Conservation (phyloP, 495 filamentous ascomycete species). For the Sphaerosporella brunnea region DNA sequence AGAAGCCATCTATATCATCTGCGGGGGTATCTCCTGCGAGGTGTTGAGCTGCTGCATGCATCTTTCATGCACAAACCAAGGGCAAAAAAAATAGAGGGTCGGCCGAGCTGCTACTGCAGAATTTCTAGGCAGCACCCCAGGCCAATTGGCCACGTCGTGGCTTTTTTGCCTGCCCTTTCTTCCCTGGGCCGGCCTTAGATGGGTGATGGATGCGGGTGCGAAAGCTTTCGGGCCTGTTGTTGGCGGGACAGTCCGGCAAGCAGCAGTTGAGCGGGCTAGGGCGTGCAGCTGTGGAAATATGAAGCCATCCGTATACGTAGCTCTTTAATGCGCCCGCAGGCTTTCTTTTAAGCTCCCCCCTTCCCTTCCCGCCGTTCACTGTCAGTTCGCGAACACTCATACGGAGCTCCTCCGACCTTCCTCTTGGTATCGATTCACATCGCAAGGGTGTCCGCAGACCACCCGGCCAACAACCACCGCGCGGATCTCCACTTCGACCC, state of each 20-base stretch:
- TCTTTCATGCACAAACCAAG: not conserved
- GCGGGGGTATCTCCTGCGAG: not conserved
- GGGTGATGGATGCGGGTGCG: not conserved
- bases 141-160: not conserved
- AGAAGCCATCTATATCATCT: not conserved
- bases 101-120: not conserved
- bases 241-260: not conserved
- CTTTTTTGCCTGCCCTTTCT: no score
- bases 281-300: not conserved
- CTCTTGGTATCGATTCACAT: no score
- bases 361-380: not conserved
- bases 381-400: not conserved
- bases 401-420: no score
- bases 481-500: not conserved
- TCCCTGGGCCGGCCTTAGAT: no score
- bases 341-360: not conserved
- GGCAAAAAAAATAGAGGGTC: no score
- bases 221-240: not conserved
- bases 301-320: not conserved
- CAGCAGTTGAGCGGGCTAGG: not conserved
- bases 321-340: no score
- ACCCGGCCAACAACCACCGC: no score
- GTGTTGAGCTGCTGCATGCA: not conserved
- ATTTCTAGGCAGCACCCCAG: not conserved
- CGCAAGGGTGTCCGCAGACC: no score